Base-by-base conservation (phyloP, 2,329 filamentous ascomycete species). In the Pseudogymnoascus sp. region DNA sequence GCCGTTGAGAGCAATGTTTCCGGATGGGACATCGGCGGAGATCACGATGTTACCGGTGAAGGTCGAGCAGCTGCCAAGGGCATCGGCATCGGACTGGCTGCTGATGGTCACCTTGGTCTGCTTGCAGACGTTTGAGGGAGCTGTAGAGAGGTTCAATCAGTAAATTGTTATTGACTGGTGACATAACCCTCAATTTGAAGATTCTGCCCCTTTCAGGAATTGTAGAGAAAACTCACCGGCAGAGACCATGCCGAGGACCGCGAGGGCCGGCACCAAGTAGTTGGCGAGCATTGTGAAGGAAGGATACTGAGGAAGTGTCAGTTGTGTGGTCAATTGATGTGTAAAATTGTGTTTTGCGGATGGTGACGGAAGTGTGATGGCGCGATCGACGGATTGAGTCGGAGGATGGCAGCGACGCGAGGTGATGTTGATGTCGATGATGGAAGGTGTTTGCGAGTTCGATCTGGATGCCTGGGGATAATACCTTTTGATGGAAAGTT, bases 1-100 rank as follows among this genome's bases (percentile, higher is more conserved):
- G 61, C 87, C 86, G 71, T 83, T 78, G 68, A 97, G 76, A 63
- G 78, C 76, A 69, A 96, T 71, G 14, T 40, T 42, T 51, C 69
- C 71, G 18, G 64, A 14, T 5, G 45, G 45, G 18, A 69, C 72
- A 31, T 14, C 16, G 54, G 76, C 63, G 3, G 73, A 71, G 2
- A 77, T 69, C 14, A 78, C 65, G 10, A 76, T 67, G 31, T 70
- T 72, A 36, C 72, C 71, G 26, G 67, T 64, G 63, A 74, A 67
- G 34, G 71, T 72, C n/a, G 67, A 63, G 67, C 73, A 74, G 62
- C 23, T 34, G 14, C 68, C 63, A 21, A 72, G 64, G 10, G 63
- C 64, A 34, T 68, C 67, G 31, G 69, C 72, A 69, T 74, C 72
- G 18, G 70, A 71, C 61, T 66, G 64, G 39, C 67, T 69, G 66